Base-by-base conservation (phyloP, 805 yeast genomes). In the Yarrowia deformans region DNA sequence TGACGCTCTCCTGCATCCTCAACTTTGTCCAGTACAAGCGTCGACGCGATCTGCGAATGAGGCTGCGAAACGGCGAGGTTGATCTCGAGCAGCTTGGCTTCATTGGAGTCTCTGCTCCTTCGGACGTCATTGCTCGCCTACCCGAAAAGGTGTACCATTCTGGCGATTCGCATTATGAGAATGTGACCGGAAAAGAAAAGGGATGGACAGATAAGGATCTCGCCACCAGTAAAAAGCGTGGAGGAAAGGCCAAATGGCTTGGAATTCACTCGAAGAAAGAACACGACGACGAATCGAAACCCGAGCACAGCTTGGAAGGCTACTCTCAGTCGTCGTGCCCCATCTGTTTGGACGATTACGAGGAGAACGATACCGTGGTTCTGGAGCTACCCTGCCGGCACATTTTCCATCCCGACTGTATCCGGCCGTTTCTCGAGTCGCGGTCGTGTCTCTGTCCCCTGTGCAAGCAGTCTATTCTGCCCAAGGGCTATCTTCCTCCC, bases 321-420 rank as follows among this genome's bases (percentile, higher is more conserved):
- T 66, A 52, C 35, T 66, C 69, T 0, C 69, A 72, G 18, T 58
- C 69, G 14, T 76, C 82, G 1, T 91, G 97, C 81, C 92, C 95
- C 13, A 90, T 91, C 71, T 91, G 97, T 78, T 83, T 91, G 66
- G 97, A 91, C 54, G 78, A 80, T 9, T 84, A 89, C 70, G 87
- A 85, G 70, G 83, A 84, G 58, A 88, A 86, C 12, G 94, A 90
- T 61, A 74, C 77, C 7, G 75, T 80, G 1, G 91, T 88, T 0
- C 83, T 97, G 69, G 92, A 92, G 0, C 81, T 91, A 52, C 84
- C 91, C 12, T 91, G 97, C 79, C 90, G 91, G 10, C 97, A 91
- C 79, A 92, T 88, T 8, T 91, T 88, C 83, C 97, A 91, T 75
- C 84, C 89, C 12, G 87, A 83, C 8, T 91, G 97, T 77, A 84